These are phyloP conservation scores for Haplographium delicatum DNA, from an alignment of 495 filamentous ascomycete genomes.

Conservation along the genomic window DNA sequence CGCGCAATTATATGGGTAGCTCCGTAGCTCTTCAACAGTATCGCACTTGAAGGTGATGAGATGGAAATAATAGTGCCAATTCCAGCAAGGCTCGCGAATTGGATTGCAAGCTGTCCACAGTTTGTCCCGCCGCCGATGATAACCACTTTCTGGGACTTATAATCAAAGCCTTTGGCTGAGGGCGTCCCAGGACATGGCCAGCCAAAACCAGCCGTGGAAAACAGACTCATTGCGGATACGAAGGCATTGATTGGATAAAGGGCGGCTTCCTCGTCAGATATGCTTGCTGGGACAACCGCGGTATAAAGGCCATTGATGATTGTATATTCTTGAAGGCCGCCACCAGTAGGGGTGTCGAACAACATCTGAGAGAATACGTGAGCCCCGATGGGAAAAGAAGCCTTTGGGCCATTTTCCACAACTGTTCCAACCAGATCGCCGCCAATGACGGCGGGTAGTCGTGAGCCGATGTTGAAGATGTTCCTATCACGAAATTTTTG, in stretches of 20 bases:
- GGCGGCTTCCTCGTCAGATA: conserved; percentile 2
- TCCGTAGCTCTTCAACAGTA: conserved; percentile 22
- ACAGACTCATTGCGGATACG: not conserved
- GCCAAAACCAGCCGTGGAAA: not conserved
- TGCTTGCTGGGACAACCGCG: not conserved
- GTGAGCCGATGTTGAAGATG: not conserved
- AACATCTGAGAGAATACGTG: not conserved
- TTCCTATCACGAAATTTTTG: not conserved
- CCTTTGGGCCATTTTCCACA: not conserved
- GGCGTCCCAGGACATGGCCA: not conserved
- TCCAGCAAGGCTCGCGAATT: conserved; percentile 26
- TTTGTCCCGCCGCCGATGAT: conserved; percentile 25
- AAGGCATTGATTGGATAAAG: not conserved
- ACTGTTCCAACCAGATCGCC: not conserved
- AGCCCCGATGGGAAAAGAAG: not conserved
- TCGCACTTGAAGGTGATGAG: not conserved
- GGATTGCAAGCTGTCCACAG: conserved; percentile 29
- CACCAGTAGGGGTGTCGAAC: not conserved
- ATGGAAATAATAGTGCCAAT: conserved; percentile 28
- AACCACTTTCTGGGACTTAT: not conserved
- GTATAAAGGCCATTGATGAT: not conserved
- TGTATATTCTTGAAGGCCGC: conserved; percentile 7
- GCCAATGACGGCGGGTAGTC: not conserved
- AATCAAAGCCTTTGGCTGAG: not conserved
- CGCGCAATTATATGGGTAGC: conserved; percentile 35